Evolutionary conservation across 1,284 basidiomycete species (phyloP).

Genomic region (Earliella scabrosa): DNA sequence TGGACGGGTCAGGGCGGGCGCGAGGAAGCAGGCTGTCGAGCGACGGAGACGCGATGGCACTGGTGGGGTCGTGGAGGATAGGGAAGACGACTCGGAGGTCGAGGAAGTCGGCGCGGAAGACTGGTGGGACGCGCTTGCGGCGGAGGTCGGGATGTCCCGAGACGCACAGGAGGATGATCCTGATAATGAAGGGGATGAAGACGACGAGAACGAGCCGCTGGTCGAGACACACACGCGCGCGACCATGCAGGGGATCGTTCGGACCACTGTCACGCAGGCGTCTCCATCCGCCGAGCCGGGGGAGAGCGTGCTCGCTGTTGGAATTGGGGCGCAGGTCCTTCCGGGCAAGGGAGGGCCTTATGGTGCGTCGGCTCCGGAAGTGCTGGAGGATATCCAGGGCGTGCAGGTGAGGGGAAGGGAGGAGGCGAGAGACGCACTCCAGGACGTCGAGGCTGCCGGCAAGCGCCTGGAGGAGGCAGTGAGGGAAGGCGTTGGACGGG

Average conservation of each 20-base stretch:
- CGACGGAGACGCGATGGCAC: slow-evolving; percentile 5
- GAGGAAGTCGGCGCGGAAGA: slow-evolving; percentile 26
- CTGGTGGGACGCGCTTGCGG: slow-evolving; percentile 37
- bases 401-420: not conserved
- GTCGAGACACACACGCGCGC: slow-evolving; percentile 31
- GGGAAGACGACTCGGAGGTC: not conserved
- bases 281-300: slow-evolving; percentile 18
- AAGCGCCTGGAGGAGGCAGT: not conserved
- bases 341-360: slow-evolving; percentile 46
- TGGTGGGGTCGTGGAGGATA: not conserved
- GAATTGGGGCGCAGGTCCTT: slow-evolving; percentile 51
- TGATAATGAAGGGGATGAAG: no score
- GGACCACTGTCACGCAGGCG: slow-evolving; percentile 36
- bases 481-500: not conserved
- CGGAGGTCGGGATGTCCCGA: slow-evolving; percentile 27
- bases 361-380: slow-evolving; percentile 26
- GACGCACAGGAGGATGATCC: no score
- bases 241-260: slow-evolving; percentile 43
- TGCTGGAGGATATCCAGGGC: not conserved
- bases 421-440: not conserved
- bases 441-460: not conserved
- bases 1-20: no score
- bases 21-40: slow-evolving; percentile 7
- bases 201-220: slow-evolving; percentile 19
- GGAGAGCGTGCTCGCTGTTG: slow-evolving; percentile 44